These are phyloP conservation scores for Suhomyces taliae DNA, from an alignment of 1,139 yeast species.

Conservation along the genomic window DNA sequence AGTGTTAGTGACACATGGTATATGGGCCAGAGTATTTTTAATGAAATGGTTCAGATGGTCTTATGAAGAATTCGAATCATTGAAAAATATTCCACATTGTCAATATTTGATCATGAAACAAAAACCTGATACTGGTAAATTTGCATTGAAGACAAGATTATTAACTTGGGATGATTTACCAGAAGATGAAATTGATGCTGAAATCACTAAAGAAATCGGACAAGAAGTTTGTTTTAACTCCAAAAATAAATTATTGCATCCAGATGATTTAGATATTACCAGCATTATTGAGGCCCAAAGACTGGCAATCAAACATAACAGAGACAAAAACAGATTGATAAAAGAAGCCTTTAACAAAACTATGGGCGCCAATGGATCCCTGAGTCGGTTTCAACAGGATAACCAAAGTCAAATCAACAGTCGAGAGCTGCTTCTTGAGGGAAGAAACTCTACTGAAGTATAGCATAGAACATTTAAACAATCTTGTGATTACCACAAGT, in stretches of 20 bases:
- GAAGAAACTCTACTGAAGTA: too few relatives aligned
- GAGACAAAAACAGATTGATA: conserved; percentile 39
- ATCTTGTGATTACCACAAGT: too few relatives aligned
- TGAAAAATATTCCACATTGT: conserved; percentile 83
- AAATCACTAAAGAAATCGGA: conserved; percentile 40
- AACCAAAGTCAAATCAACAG: conserved; percentile 34
- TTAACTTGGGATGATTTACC: conserved; percentile 62
- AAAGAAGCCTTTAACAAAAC: conserved; percentile 31
- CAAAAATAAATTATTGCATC: conserved; percentile 31
- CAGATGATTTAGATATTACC: conserved; percentile 44
- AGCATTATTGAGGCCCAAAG: conserved; percentile 47
- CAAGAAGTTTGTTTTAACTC: conserved; percentile 47
- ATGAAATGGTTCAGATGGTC: conserved; percentile 96
- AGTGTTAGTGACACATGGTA: conserved; percentile 88
- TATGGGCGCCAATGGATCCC: neutral
- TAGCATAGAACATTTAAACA: too few relatives aligned
- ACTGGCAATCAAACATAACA: conserved; percentile 39
- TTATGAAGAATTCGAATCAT: conserved; percentile 81
- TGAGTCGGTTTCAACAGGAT: conserved; percentile 23
- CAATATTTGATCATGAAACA: conserved; percentile 76
- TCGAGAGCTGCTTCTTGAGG: conserved; percentile 2
- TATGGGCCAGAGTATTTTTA: conserved; percentile 87
- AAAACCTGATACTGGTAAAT: conserved; percentile 38
- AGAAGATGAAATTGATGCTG: conserved; percentile 41
- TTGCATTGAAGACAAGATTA: conserved; percentile 51